Conservation (phyloP, 805 yeast species). For the Saccharomyces jurei region DNA sequence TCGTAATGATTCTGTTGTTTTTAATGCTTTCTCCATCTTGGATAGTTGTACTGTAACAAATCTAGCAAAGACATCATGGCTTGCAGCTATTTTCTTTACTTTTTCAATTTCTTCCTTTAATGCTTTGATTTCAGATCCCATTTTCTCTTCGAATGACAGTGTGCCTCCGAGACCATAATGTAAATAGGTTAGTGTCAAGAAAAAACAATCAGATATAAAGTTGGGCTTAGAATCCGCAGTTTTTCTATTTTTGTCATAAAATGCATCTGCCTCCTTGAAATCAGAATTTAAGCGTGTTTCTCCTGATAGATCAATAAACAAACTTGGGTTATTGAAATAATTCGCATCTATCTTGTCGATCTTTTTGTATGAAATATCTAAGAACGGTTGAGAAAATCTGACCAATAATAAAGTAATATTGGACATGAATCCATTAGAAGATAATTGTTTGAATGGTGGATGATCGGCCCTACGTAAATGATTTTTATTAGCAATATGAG, state of each 20-base stretch:
- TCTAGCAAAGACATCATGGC: slow-evolving; percentile 24
- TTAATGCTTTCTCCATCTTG: slow-evolving; percentile 38
- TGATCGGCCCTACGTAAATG: slow-evolving; percentile 85
- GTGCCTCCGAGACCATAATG: slow-evolving; percentile 89
- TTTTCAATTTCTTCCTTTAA: slow-evolving; percentile 35
- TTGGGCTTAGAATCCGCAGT: slow-evolving; percentile 40
- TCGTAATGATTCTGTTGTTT: slow-evolving; percentile 36
- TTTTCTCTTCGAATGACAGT: slow-evolving; percentile 45
- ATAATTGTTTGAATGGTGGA: slow-evolving; percentile 55
- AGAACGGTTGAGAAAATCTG: slow-evolving; percentile 74
- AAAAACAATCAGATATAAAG: slow-evolving; percentile 89
- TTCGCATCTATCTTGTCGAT: slow-evolving; percentile 69
- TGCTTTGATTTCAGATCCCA: slow-evolving; percentile 43
- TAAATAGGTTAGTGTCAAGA: slow-evolving; percentile 63
- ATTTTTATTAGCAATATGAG: slow-evolving; percentile 66
- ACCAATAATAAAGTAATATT: slow-evolving; percentile 63
- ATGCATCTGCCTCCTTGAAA: slow-evolving; percentile 55
- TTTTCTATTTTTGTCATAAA: slow-evolving; percentile 36
- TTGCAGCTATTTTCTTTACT: slow-evolving; percentile 21
- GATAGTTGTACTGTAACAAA: slow-evolving; percentile 39
- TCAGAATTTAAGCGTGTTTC: slow-evolving; percentile 82
- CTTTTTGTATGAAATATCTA: slow-evolving; percentile 56
- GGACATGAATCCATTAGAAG: slow-evolving; percentile 75
- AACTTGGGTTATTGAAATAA: slow-evolving; percentile 48
- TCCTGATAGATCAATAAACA: slow-evolving; percentile 57